Conservation (phyloP, 179 eudicot genomes). For the Heliamphora pulchella region DNA sequence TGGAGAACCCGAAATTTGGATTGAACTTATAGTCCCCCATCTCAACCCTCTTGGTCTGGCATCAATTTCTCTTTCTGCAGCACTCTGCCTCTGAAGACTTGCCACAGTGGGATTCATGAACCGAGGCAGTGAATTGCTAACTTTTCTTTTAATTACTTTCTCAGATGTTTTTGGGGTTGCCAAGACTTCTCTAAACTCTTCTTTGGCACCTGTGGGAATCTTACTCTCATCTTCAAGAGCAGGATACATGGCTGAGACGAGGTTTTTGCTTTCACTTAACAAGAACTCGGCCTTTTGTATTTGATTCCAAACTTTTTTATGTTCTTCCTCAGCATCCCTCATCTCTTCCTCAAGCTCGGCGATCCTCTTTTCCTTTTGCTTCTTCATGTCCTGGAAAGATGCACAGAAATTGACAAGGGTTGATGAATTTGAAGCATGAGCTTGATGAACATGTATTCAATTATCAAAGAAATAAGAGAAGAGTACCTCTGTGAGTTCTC, state of each 20-base stretch:
- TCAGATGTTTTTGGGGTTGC: constrained; percentile 31
- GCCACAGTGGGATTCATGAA: constrained; percentile 62
- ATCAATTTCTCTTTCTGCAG: constrained; percentile 32
- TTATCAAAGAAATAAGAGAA: neutral
- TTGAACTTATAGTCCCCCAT: constrained; percentile 50
- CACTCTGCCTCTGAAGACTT: constrained; percentile 48
- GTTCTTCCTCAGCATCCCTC: constrained; percentile 48
- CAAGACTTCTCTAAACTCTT: constrained; percentile 21
- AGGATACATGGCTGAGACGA: constrained; percentile 19
- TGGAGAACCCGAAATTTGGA: constrained; percentile 50
- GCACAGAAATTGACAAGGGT: neutral
- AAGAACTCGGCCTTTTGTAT: constrained; percentile 41
- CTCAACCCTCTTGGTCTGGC: constrained; percentile 36
- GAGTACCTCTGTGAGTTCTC: constrained; percentile 45
- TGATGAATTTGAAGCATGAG: neutral
- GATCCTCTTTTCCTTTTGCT: constrained; percentile 40
- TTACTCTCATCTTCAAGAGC: constrained; percentile 27
- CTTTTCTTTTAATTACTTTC: constrained; percentile 27
- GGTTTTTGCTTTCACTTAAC: constrained; percentile 40
- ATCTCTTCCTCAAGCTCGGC: constrained; percentile 38
- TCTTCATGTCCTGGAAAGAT: constrained; percentile 44
- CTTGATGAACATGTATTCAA: too few relatives aligned
- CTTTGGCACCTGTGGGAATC: constrained; percentile 22
- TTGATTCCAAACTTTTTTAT: constrained; percentile 26
- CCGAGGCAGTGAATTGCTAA: constrained; percentile 35